These are phyloP conservation scores for Penicillium sp. DNA, from an alignment of 2,329 filamentous ascomycete species.

Conservation along the genomic window DNA sequence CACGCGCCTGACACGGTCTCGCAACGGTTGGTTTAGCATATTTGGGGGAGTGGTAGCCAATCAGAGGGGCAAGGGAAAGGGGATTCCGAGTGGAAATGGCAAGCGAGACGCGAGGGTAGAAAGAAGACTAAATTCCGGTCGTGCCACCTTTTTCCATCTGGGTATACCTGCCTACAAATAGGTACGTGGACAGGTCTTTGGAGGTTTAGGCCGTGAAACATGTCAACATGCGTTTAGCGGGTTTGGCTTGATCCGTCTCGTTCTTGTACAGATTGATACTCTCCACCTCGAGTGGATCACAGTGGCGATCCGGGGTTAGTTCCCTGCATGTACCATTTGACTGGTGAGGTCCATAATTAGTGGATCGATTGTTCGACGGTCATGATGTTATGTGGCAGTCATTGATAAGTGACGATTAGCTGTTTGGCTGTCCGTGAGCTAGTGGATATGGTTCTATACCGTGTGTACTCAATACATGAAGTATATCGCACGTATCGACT, in stretches of 20 bases:
- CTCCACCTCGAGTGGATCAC: constrained; percentile 22
- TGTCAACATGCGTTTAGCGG: background rate
- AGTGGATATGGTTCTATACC: background rate
- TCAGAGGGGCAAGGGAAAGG: constrained; percentile 9
- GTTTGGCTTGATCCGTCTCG: too few species aligned
- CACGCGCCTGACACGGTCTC: constrained; percentile 65
- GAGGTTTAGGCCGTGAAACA: background rate
- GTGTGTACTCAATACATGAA: background rate
- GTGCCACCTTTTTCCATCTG: constrained; percentile 13
- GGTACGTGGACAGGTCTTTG: background rate
- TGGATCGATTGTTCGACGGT: background rate
- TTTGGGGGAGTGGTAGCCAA: constrained; percentile 44
- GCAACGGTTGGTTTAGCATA: constrained; percentile 68
- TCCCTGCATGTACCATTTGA: constrained; percentile 1
- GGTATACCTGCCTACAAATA: constrained; percentile 7
- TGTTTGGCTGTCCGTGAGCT: too few species aligned
- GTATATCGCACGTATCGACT: background rate
- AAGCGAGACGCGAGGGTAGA: constrained; percentile 13
- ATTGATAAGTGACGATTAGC: background rate
- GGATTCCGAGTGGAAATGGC: constrained; percentile 4
- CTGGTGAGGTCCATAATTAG: background rate
- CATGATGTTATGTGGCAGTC: background rate
- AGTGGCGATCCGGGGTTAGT: constrained; percentile 26
- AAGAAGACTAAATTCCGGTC: constrained; percentile 3
- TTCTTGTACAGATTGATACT: background rate